Conservation (phyloP, 2,329 filamentous ascomycete genomes). For the Exophiala phaeomuriformis region DNA sequence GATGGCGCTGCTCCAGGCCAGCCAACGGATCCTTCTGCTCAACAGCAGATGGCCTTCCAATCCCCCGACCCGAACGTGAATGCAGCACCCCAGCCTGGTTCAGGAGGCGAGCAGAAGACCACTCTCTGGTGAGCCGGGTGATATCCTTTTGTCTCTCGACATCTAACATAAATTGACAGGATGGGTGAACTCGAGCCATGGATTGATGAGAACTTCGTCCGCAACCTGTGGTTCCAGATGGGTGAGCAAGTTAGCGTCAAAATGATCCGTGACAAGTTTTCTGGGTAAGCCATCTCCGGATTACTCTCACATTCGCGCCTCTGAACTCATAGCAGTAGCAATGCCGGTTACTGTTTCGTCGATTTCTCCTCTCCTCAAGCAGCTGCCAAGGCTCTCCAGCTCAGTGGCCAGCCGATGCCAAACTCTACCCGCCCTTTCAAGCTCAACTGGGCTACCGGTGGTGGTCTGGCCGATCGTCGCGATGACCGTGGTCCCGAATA, state of each 20-base stretch:
- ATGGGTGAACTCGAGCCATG: conserved; percentile 98
- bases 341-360: conserved; percentile 97
- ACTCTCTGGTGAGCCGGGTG: conserved; percentile 46
- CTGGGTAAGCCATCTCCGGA: conserved; percentile 58
- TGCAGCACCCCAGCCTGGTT: conserved; percentile 38
- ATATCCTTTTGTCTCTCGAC: conserved; percentile 11
- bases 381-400: conserved; percentile 78
- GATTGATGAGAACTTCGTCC: conserved; percentile 99
- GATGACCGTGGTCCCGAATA: conserved; percentile 95
- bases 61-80: conserved; percentile 45
- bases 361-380: conserved; percentile 79
- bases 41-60: conserved; percentile 47
- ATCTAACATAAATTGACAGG: conserved; percentile 46
- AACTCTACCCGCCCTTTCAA: conserved; percentile 96
- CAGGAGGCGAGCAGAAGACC: conserved; percentile 49
- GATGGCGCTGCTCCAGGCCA: conserved; percentile 48
- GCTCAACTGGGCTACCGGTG: conserved; percentile 97
- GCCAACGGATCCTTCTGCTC: conserved; percentile 32
- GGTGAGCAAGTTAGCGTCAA: conserved; percentile 96
- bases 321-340: conserved; percentile 52
- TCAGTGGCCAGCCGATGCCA: conserved; percentile 83
- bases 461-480: conserved; percentile 86
- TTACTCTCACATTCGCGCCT: conserved; percentile 23
- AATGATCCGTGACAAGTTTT: conserved; percentile 99
- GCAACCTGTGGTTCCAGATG: conserved; percentile 88